Percentiles rank a stretch among this genome's conserved stretches.
These are phyloP conservation scores for Fusarium solani-melongenae DNA, from an alignment of 2,329 filamentous ascomycete species.

Conservation along the genomic window DNA sequence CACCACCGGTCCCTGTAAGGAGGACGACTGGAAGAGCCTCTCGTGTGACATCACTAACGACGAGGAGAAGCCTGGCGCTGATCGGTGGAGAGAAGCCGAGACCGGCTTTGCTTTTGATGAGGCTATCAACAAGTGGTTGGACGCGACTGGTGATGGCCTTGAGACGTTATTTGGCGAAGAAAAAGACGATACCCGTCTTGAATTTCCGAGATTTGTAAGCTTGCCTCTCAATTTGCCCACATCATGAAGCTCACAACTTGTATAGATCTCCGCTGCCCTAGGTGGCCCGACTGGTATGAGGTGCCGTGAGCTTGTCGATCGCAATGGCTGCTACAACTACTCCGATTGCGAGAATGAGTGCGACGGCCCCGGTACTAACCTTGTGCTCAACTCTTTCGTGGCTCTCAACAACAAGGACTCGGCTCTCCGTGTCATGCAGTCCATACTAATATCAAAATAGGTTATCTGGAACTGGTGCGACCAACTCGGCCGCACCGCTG, in stretches of 20 bases:
- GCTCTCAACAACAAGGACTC: background rate
- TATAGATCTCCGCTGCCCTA: background rate
- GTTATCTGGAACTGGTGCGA: conserved; percentile 5
- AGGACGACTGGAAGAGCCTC: background rate
- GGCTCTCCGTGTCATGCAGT: no score
- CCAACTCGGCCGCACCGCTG: background rate
- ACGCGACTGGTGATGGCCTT: background rate
- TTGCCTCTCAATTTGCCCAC: background rate
- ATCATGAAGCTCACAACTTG: background rate
- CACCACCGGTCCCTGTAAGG: background rate
- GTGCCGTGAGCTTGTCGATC: background rate
- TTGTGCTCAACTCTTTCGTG: conserved; percentile 2
- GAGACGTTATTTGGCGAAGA: background rate
- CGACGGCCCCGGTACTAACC: background rate
- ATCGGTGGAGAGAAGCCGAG: background rate
- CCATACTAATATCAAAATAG: no score
- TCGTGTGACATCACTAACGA: background rate
- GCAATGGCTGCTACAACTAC: conserved; percentile 3
- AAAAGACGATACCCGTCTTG: background rate
- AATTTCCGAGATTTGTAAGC: background rate
- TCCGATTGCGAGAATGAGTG: background rate
- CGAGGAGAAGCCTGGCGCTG: background rate
- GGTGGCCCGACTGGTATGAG: background rate
- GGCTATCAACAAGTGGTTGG: background rate
- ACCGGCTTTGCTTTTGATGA: background rate